Base-by-base conservation (phyloP, 108 stramenopile genomes). In the Nitzschia sp. region DNA sequence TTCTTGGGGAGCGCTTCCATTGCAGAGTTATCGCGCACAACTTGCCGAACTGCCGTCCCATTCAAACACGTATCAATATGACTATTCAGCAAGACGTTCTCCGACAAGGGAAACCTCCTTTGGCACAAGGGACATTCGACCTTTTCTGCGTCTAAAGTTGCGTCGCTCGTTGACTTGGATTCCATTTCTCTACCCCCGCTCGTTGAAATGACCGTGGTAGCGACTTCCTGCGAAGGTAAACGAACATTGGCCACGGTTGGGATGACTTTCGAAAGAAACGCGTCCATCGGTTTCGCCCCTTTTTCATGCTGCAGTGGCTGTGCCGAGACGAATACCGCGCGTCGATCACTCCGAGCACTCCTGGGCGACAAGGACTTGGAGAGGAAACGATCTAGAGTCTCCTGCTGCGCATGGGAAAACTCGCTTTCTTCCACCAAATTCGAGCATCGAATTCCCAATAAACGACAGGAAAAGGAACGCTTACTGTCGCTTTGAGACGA, bases 381-480 rank as follows among this genome's bases (percentile, higher is more conserved):
- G 9, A 80, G 32, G 25, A 58, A 71, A 19, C 64, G 32, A 19
- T 73, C 67, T 1, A 79, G 67, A 11, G 64, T 46, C 30, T 42
- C 38, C 31, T 68, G 75, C 28, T 64, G 60, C 36, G 59, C 53
- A 49, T 77, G 24, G n/a, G 57, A 19, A 31, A 72, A 42, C 17
- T 38, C 85, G 9, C 72, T 53, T 23, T 83, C 78, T 13, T 61
- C 57, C 45, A 74, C 71, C 64, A 96, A 84, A 53, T 88, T 85
- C 18, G 88, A 87, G 42, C 89, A 88, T 17, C 88, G 83, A 27
- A 96, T 86, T 9, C 95, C 95, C 64, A 96, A 55, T 46, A 96
- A 66, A 6, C 95, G 77, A 21, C 94, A 77, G 3, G 83, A 75
- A 61, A 96, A 84, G 0, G 23, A 2, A 15, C 28, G 27, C 45